Percentiles rank a stretch among this genome's conserved stretches.
Conservation (phyloP, 129 eudicot species). For the Tagetes patula region DNA sequence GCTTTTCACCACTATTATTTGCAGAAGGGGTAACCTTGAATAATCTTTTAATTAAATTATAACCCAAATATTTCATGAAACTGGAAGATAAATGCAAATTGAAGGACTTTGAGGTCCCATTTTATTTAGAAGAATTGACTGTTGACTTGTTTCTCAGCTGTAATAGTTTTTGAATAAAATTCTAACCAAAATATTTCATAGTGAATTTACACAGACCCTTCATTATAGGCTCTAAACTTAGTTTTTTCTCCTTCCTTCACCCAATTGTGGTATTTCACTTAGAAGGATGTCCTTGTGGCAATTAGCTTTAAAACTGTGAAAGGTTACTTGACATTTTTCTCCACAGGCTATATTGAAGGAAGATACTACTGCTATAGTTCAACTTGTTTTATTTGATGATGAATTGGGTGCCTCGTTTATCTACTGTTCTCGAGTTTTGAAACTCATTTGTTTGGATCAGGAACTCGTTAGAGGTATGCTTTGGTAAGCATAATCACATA, state of each 20-base stretch:
- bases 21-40: not conserved
- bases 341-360: slow-evolving; percentile 93
- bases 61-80: not conserved
- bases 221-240: not conserved
- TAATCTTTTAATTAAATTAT: not conserved
- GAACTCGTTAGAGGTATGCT: slow-evolving; percentile 89
- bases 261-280: not conserved
- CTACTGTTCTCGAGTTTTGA: slow-evolving; percentile 82
- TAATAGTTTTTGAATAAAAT: not conserved
- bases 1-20: not conserved
- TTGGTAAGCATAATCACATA: slow-evolving; percentile 66
- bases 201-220: slow-evolving; percentile 7
- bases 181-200: not conserved
- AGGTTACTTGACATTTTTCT: slow-evolving; percentile 86
- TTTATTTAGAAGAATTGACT: not conserved
- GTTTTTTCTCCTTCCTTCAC: not conserved
- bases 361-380: slow-evolving; percentile 81
- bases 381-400: slow-evolving; percentile 80
- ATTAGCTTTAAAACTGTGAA: slow-evolving; percentile 62
- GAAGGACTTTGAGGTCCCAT: not conserved
- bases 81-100: not conserved
- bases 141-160: not conserved
- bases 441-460: slow-evolving; percentile 80
- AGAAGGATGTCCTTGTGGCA: slow-evolving; percentile 23
- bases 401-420: slow-evolving; percentile 76